Evolutionary conservation across 768 basidiomycete species (phyloP), one percentile per base, ranked within the genome.

Genomic region (Calocera viscosa): DNA sequence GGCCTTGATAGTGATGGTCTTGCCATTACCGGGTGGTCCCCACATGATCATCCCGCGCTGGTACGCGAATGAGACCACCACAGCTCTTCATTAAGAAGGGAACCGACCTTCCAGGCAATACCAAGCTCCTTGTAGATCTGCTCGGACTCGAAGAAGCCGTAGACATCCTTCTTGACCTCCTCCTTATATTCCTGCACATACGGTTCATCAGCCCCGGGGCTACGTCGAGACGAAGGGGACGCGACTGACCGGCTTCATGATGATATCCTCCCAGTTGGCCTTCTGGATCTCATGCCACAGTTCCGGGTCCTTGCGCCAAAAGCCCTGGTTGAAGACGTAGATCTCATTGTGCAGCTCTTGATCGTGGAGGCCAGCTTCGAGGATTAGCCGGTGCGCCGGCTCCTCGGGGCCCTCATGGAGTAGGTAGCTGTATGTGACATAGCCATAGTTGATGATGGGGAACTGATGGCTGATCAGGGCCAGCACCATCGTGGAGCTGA

Each of bases 21-120:
- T 91, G 7, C 91, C 91, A 69, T 92, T 91, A 7, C 90, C 90
- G 71, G 89, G 88, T n/a, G 90, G 87, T 0, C 91, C 91, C 68
- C 86, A 80, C 82, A 93, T 81, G 72, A 93, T 90, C 68, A 92
- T 74, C 32, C 90, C 91, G 67, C 90, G 85, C 87, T 91, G 68
- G 17, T 67, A 28, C n/a, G 41, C 26, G 22, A 63, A 3, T 47
- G 24, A 47, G 43, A 34, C 10, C 24, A 65, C 19, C 16, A 65
- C 19, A 32, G 35, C 14, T 5, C n/a, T 63, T 47, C 24, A 19
- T n/a, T n/a, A 19, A 47, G 43, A 47, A 3, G 43, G 28, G 1
- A 17, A 49, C 39, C 0, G 70, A 86, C 87, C 83, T 91, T 93
- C 91, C 91, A 93, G 0, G 91, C 86, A 66, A 92, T 89, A 0